A percentile compares a stretch with the other conserved stretches of the same genome.
Conservation (phyloP, 768 basidiomycete species). For the Arthromyces matolae region DNA sequence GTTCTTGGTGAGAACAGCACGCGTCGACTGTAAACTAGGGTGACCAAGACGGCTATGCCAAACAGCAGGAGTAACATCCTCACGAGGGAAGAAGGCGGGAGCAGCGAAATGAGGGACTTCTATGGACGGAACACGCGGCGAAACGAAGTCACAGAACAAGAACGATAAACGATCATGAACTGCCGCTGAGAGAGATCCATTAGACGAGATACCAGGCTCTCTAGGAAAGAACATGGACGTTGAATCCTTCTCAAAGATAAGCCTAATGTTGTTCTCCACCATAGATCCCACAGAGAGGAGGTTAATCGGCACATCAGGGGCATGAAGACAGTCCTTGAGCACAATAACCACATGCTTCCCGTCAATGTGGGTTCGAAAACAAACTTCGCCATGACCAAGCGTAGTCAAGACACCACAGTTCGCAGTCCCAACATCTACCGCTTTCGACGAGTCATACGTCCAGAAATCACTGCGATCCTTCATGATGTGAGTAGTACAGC, state of each 20-base stretch:
- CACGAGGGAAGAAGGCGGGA: background rate
- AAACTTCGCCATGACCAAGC: constrained; percentile 15
- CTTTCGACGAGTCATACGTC: constrained; percentile 5
- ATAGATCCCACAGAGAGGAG: constrained; percentile 22
- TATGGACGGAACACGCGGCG: background rate
- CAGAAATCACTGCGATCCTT: constrained; percentile 13
- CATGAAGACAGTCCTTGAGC: constrained; percentile 21
- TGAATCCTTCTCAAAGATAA: constrained; percentile 1
- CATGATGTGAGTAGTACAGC: constrained; percentile 21
- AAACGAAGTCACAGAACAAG: background rate
- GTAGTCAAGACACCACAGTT: constrained; percentile 17
- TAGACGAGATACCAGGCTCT: background rate
- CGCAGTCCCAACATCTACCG: constrained; percentile 13
- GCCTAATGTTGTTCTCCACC: constrained; percentile 1
- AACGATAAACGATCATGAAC: background rate
- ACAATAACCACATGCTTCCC: constrained; percentile 1
- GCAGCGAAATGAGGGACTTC: background rate
- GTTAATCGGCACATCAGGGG: constrained; percentile 20
- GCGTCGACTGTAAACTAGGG: background rate
- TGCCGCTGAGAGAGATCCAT: background rate
- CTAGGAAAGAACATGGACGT: constrained; percentile 7
- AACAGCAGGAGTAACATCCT: background rate
- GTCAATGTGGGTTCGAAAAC: background rate
- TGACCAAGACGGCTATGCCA: constrained; percentile 5
- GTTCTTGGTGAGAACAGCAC: constrained; percentile 1